A percentile compares a stretch with the other conserved stretches of the same genome.
These are phyloP conservation scores for Plasmodium gonderi DNA, from an alignment of 169 alveolate genomes.

Conservation along the genomic window DNA sequence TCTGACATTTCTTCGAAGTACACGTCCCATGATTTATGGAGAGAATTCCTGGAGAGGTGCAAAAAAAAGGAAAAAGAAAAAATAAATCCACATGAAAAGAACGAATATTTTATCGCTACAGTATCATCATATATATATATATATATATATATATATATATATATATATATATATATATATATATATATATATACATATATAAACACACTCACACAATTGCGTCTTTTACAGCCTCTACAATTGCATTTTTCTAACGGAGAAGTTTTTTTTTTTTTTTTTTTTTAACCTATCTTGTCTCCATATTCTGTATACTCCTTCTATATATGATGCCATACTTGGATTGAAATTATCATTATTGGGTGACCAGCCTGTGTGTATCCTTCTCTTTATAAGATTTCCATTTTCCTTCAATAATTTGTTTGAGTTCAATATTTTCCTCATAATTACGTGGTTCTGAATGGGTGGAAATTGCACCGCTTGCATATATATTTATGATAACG, in stretches of 20 bases:
- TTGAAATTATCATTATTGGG: constrained; percentile 10
- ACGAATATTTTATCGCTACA: too few relatives aligned
- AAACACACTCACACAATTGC: not conserved
- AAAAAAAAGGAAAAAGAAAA: not conserved
- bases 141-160: too few relatives aligned
- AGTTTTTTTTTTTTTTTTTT: not conserved
- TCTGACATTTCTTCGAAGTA: not conserved
- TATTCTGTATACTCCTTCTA: constrained; percentile 20
- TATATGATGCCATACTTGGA: constrained; percentile 62
- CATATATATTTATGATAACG: not conserved
- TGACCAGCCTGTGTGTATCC: constrained; percentile 19
- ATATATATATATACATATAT: too few relatives aligned
- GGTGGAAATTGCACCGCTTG: not conserved
- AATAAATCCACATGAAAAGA: too few relatives aligned
- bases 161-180: too few relatives aligned
- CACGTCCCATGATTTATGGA: constrained; percentile 55
- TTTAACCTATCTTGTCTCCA: constrained; percentile 49
- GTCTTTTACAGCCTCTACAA: not conserved
- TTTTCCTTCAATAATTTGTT: constrained; percentile 24
- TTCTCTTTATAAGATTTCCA: constrained; percentile 2
- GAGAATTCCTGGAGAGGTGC: constrained; percentile 2
- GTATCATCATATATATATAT: too few relatives aligned
- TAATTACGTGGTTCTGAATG: not conserved
- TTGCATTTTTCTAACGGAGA: not conserved
- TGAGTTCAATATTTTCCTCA: constrained; percentile 12